Conservation (phyloP, 208 protist species). For the Acanthamoeba lugdunensis region DNA sequence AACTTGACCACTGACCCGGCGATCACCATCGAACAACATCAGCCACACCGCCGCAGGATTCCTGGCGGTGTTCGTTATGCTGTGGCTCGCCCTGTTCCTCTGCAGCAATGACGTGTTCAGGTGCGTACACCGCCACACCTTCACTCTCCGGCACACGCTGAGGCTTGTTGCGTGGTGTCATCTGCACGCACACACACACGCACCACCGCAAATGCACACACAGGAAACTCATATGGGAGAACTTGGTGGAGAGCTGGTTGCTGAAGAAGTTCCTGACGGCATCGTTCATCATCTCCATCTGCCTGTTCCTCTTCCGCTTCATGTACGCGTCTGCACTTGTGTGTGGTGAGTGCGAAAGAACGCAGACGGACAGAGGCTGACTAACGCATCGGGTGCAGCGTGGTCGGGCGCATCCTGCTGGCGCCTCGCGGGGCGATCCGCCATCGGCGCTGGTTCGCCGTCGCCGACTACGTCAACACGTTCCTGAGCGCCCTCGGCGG, state of each 20-base stretch:
- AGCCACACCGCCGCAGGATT: conserved; percentile 50
- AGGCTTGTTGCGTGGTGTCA: too few species aligned
- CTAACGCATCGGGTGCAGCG: background rate
- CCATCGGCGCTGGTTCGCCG: conserved; percentile 38
- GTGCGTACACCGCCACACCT: background rate
- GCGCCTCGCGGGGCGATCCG: background rate
- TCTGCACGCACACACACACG: background rate
- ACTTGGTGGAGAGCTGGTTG: conserved; percentile 7
- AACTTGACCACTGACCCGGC: background rate
- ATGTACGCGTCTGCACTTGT: background rate
- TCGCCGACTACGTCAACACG: conserved; percentile 47
- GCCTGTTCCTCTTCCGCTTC: conserved; percentile 62
- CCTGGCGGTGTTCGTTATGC: background rate
- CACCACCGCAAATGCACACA: background rate
- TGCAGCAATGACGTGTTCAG: background rate
- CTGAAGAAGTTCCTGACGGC: conserved; percentile 8
- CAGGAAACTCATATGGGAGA: background rate
- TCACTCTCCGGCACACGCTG: background rate
- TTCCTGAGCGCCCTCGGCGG: conserved; percentile 56
- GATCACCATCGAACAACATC: background rate
- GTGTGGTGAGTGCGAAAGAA: background rate
- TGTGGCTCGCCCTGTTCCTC: conserved; percentile 13
- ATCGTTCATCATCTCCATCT: conserved; percentile 44
- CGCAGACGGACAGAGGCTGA: background rate
- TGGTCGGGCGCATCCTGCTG: background rate